phyloP scores from a whole-genome alignment of 352 stramenopile species.

The Phytophthora palmivora region DNA sequence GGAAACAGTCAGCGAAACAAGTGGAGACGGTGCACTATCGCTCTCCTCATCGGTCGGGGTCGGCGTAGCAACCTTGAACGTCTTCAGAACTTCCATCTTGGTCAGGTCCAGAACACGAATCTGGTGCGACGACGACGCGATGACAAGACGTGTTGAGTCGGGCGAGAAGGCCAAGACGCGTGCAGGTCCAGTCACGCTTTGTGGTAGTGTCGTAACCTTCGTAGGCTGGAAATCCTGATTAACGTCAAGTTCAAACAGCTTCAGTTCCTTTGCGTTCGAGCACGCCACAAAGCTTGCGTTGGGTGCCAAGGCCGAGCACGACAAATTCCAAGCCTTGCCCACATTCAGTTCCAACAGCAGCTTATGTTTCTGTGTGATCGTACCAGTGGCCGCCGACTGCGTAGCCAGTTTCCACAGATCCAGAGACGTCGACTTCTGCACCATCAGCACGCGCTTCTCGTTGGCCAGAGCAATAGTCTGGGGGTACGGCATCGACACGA shows the following conservation, averaged over 20 bases:
- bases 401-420: slow-evolving; percentile 77
- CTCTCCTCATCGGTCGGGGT: slow-evolving; percentile 17
- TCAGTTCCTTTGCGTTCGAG: slow-evolving; percentile 86
- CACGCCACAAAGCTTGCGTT: slow-evolving; percentile 89
- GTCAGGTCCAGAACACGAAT: slow-evolving; percentile 78
- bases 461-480: slow-evolving; percentile 69
- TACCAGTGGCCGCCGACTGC: slow-evolving; percentile 29
- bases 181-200: slow-evolving; percentile 49
- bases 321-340: slow-evolving; percentile 78
- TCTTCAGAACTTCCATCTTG: slow-evolving; percentile 80
- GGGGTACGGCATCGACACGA: slow-evolving; percentile 89
- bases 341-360: slow-evolving; percentile 87
- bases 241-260: slow-evolving; percentile 86
- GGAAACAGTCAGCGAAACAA: slow-evolving; percentile 80
- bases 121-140: slow-evolving; percentile 68
- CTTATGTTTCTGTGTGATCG: slow-evolving; percentile 62
- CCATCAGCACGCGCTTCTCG: slow-evolving; percentile 76
- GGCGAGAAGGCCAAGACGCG: slow-evolving; percentile 80
- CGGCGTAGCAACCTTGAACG: slow-evolving; percentile 54
- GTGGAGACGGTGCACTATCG: slow-evolving; percentile 38
- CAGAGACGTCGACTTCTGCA: slow-evolving; percentile 75
- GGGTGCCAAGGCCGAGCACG: slow-evolving; percentile 82
- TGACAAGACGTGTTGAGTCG: slow-evolving; percentile 78
- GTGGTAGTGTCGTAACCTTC: slow-evolving; percentile 59
- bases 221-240: slow-evolving; percentile 52